phyloP scores from a whole-genome alignment of 768 basidiomycete genomes.

The Ramaria sp. region DNA sequence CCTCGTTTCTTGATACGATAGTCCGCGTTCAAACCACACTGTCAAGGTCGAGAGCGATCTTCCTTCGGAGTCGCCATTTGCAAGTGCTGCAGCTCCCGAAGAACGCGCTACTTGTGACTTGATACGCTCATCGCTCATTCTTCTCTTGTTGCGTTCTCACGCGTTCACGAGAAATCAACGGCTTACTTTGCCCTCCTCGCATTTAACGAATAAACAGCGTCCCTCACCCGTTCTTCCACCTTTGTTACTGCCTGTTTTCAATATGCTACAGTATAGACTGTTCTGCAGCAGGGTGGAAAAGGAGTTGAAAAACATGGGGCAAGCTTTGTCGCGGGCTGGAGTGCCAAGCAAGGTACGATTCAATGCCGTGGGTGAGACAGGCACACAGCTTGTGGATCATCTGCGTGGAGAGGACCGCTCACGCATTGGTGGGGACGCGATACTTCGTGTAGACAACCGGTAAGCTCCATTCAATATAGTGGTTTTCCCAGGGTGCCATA shows the following conservation, averaged over 20 bases:
- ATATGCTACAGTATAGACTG: constrained; percentile 67
- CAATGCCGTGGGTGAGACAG: constrained; percentile 57
- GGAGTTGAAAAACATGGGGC: constrained; percentile 43
- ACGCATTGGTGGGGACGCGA: constrained; percentile 58
- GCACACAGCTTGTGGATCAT: constrained; percentile 44
- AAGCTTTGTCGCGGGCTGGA: constrained; percentile 40
- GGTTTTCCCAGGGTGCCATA: not conserved
- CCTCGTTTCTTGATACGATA: not conserved
- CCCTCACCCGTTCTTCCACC: constrained; percentile 23
- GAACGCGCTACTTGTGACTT: constrained; percentile 44
- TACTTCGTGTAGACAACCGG: constrained; percentile 63
- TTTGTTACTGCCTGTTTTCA: constrained; percentile 65
- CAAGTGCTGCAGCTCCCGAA: constrained; percentile 11
- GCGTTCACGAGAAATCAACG: constrained; percentile 33
- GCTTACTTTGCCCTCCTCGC: constrained; percentile 14
- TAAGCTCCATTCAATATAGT: constrained; percentile 18
- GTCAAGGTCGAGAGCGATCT: constrained; percentile 20
- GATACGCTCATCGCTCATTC: constrained; percentile 52
- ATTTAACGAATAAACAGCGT: constrained; percentile 14
- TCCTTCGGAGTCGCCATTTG: constrained; percentile 9
- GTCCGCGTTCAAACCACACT: not conserved
- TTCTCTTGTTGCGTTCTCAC: constrained; percentile 57
- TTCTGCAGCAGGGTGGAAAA: constrained; percentile 54
- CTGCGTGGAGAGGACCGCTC: constrained; percentile 30
- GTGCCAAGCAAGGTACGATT: constrained; percentile 49